phyloP scores from a whole-genome alignment of 2,329 filamentous ascomycete genomes.

The Ilyonectria mors-panacis region DNA sequence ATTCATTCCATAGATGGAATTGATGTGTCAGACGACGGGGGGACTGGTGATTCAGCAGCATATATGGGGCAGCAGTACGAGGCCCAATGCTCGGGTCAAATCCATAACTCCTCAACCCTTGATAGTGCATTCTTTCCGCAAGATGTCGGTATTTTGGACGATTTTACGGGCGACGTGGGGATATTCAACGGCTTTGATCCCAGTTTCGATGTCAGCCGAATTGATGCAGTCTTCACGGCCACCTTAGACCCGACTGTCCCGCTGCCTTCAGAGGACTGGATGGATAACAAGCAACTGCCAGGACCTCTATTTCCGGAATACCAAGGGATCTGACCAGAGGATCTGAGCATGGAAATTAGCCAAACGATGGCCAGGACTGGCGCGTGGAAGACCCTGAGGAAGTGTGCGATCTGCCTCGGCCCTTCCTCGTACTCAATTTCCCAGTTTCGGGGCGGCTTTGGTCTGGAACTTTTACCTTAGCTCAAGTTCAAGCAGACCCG shows the following conservation, averaged over 20 bases:
- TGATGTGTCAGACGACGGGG: background rate
- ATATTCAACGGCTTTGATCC: constrained; percentile 12
- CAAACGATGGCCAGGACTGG: no score
- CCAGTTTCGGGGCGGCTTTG: no score
- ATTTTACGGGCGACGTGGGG: background rate
- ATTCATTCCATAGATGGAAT: background rate
- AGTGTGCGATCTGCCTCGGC: no score
- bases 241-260: constrained; percentile 15
- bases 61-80: background rate
- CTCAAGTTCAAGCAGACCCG: no score
- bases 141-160: background rate
- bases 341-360: no score
- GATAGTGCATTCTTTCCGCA: constrained; percentile 2
- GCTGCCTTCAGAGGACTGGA: constrained; percentile 8
- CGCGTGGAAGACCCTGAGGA: no score
- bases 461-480: no score
- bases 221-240: constrained; percentile 18
- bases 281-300: background rate
- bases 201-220: constrained; percentile 10
- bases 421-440: no score
- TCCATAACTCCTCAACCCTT: background rate
- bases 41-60: background rate
- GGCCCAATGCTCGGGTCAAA: background rate
- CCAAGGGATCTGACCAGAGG: no score
- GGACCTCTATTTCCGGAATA: background rate